Conservation (phyloP, 495 filamentous ascomycete species). For the Aspergillus steynii region DNA sequence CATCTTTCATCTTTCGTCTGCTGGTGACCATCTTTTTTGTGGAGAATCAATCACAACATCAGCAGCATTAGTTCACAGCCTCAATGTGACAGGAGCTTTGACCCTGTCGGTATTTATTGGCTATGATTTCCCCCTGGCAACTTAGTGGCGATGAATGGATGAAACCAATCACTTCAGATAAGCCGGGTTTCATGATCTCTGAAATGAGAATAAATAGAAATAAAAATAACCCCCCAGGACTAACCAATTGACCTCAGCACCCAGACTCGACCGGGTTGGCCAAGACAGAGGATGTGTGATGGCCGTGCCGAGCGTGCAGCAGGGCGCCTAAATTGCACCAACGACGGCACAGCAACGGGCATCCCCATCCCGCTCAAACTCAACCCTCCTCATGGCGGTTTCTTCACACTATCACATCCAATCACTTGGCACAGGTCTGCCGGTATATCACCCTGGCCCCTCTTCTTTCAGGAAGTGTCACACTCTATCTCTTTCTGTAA, state of each 20-base stretch:
- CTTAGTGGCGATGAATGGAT: too few relatives aligned
- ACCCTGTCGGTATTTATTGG: not conserved
- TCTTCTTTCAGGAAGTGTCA: conserved; percentile 18
- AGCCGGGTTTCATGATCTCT: not conserved
- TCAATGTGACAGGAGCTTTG: not conserved
- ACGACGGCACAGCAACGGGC: conserved; percentile 22
- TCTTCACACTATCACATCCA: conserved; percentile 37
- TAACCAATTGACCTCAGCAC: not conserved
- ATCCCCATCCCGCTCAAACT: conserved; percentile 9
- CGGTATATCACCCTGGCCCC: conserved; percentile 27
- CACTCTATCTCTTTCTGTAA: conserved; percentile 22
- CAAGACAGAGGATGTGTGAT: conserved; percentile 15
- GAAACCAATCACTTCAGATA: not conserved
- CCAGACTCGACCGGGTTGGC: not conserved
- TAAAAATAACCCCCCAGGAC: not conserved
- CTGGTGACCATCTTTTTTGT: too few relatives aligned
- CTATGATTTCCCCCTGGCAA: not conserved
- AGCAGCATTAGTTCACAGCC: not conserved
- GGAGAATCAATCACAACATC: not conserved
- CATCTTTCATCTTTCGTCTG: too few relatives aligned
- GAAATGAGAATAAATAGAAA: not conserved
- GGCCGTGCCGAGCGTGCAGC: conserved; percentile 17
- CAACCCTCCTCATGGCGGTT: conserved; percentile 7
- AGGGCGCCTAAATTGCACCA: conserved; percentile 39
- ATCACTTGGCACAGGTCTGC: conserved; percentile 22